These are phyloP conservation scores for Scedosporium dehoogii DNA, from an alignment of 2,329 filamentous ascomycete genomes.

Conservation along the genomic window DNA sequence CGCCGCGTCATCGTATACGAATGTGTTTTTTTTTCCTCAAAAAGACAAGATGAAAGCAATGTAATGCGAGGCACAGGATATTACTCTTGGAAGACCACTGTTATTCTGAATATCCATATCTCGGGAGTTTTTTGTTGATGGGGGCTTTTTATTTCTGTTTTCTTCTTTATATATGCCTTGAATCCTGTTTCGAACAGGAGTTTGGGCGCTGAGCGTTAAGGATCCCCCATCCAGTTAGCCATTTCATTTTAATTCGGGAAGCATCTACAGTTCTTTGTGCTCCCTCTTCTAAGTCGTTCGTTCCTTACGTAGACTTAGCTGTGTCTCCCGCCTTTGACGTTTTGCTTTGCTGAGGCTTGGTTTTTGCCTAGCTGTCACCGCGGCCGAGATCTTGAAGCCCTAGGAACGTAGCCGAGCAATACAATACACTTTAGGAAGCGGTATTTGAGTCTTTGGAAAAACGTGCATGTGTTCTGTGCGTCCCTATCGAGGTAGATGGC, in stretches of 20 bases:
- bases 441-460: background rate
- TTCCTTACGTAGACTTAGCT: too few relatives aligned
- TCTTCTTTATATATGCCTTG: background rate
- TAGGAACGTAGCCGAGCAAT: too few relatives aligned
- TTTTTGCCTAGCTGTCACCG: too few relatives aligned
- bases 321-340: too few relatives aligned
- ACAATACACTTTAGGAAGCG: too few relatives aligned
- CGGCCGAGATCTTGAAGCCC: too few relatives aligned
- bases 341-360: too few relatives aligned
- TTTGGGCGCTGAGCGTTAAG: too few relatives aligned
- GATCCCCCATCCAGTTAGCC: background rate
- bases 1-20: background rate
- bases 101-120: background rate
- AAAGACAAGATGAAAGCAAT: background rate
- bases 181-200: background rate
- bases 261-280: background rate
- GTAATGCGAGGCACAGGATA: background rate
- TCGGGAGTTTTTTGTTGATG: background rate
- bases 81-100: background rate
- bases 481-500: too few relatives aligned
- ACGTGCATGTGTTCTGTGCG: background rate
- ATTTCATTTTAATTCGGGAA: background rate
- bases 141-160: background rate
- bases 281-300: too few relatives aligned
- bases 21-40: background rate